Conservation (phyloP, 495 filamentous ascomycete genomes). For the Aspergillus leporis region DNA sequence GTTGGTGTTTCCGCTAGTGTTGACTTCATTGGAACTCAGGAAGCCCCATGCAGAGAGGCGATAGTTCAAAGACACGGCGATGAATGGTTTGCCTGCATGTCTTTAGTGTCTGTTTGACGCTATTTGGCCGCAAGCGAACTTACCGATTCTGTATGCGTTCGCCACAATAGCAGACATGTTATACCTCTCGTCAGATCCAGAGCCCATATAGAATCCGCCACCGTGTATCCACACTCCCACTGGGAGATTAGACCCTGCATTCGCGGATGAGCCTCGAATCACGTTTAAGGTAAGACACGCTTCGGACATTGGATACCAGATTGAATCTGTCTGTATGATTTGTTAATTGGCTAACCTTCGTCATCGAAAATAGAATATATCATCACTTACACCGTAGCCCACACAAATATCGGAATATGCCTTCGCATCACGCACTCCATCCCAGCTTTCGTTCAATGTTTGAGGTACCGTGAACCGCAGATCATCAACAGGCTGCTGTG, state of each 20-base stretch:
- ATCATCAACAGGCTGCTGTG: constrained; percentile 46
- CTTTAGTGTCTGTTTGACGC: background rate
- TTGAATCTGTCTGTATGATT: constrained; percentile 37
- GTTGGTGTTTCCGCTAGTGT: constrained; percentile 50
- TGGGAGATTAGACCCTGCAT: constrained; percentile 35
- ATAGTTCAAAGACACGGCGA: constrained; percentile 63
- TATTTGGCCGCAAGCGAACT: background rate
- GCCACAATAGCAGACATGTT: constrained; percentile 56
- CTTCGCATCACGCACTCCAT: constrained; percentile 39
- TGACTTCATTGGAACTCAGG: constrained; percentile 37
- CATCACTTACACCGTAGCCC: constrained; percentile 38
- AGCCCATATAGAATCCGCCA: constrained; percentile 56
- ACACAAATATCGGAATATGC: constrained; percentile 53
- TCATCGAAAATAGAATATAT: background rate
- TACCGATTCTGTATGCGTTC: constrained; percentile 49
- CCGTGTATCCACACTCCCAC: constrained; percentile 62
- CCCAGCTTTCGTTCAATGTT: constrained; percentile 45
- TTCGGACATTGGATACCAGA: constrained; percentile 48
- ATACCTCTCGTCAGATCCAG: constrained; percentile 48
- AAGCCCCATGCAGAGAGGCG: constrained; percentile 57
- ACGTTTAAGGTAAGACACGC: constrained; percentile 60
- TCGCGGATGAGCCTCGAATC: constrained; percentile 42
- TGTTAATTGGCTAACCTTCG: constrained; percentile 16
- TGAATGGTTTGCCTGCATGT: constrained; percentile 50
- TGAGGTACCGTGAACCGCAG: constrained; percentile 51